phyloP scores from a whole-genome alignment of 257 asterid species.

The Sherardia arvensis region DNA sequence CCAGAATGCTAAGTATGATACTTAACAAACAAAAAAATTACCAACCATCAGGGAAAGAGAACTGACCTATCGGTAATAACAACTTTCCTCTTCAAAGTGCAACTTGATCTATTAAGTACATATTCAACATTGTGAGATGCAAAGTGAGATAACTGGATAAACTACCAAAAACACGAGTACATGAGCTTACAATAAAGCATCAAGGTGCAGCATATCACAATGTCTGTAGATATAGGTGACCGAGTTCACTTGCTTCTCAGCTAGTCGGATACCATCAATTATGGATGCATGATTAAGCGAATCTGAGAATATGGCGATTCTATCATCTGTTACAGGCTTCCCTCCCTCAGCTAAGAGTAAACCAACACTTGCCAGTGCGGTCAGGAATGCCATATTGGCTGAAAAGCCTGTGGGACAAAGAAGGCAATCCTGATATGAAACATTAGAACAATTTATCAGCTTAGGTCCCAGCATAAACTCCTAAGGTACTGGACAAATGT shows the following conservation, averaged over 20 bases:
- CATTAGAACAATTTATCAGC: slow-evolving; percentile 2
- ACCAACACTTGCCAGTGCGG: slow-evolving; percentile 65
- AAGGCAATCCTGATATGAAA: slow-evolving; percentile 85
- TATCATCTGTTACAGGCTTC: slow-evolving; percentile 44
- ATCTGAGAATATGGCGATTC: slow-evolving; percentile 54
- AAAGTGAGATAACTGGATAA: slow-evolving; percentile 2
- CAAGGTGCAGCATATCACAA: slow-evolving; percentile 89
- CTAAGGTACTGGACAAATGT: not conserved
- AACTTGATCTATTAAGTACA: slow-evolving; percentile 59
- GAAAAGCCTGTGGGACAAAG: slow-evolving; percentile 99
- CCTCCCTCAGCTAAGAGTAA: slow-evolving; percentile 46
- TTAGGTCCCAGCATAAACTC: not conserved
- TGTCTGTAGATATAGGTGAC: slow-evolving; percentile 69
- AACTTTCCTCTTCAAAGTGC: slow-evolving; percentile 82
- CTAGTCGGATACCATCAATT: slow-evolving; percentile 92
- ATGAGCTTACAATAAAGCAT: slow-evolving; percentile 57
- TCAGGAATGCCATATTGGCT: slow-evolving; percentile 98
- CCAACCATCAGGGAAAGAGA: slow-evolving; percentile 10
- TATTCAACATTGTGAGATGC: slow-evolving; percentile 13
- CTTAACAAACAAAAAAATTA: not conserved
- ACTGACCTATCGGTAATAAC: slow-evolving; percentile 93
- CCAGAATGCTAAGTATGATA: not conserved
- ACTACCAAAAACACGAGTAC: not conserved
- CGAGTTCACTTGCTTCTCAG: slow-evolving; percentile 69
- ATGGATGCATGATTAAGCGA: slow-evolving; percentile 88